phyloP scores from a whole-genome alignment of 2,329 filamentous ascomycete species.

The Paradendryphiella salina region DNA sequence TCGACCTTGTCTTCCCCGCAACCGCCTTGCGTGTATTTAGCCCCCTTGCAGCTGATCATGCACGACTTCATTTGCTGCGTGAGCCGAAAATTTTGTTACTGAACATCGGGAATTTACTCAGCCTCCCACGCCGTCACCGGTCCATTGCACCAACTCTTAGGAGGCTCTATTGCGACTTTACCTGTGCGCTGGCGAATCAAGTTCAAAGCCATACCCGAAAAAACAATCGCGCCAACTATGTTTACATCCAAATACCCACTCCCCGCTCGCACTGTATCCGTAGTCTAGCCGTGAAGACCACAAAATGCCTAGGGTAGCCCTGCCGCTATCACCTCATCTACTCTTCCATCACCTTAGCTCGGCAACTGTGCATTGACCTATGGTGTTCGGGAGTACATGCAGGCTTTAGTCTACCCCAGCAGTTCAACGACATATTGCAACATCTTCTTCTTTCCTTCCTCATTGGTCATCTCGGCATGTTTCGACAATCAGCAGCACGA shows the following conservation, averaged over 20 bases:
- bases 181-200: conserved; percentile 40
- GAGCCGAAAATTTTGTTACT: conserved; percentile 35
- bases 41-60: conserved; percentile 49
- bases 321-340: conserved; percentile 22
- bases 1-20: conserved; percentile 45
- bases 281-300: conserved; percentile 30
- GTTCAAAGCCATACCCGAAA: conserved; percentile 31
- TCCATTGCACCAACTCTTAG: conserved; percentile 17
- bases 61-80: conserved; percentile 42
- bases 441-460: conserved; percentile 11
- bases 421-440: conserved; percentile 20
- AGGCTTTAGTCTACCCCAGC: conserved; percentile 18
- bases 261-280: conserved; percentile 34
- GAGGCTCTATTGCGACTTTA: conserved; percentile 32
- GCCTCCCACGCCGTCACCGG: conserved; percentile 36
- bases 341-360: conserved; percentile 24
- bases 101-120: conserved; percentile 31
- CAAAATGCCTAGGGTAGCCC: conserved; percentile 33
- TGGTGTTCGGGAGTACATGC: conserved; percentile 29
- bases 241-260: conserved; percentile 43
- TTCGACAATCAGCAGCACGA: conserved; percentile 36
- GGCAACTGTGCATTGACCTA: conserved; percentile 26
- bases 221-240: conserved; percentile 40
- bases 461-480: conserved; percentile 33
- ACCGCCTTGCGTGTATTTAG: conserved; percentile 36